These are phyloP conservation scores for Cenchrus fungigraminus DNA, from an alignment of 176 grass and related monocot genomes.

Conservation along the genomic window DNA sequence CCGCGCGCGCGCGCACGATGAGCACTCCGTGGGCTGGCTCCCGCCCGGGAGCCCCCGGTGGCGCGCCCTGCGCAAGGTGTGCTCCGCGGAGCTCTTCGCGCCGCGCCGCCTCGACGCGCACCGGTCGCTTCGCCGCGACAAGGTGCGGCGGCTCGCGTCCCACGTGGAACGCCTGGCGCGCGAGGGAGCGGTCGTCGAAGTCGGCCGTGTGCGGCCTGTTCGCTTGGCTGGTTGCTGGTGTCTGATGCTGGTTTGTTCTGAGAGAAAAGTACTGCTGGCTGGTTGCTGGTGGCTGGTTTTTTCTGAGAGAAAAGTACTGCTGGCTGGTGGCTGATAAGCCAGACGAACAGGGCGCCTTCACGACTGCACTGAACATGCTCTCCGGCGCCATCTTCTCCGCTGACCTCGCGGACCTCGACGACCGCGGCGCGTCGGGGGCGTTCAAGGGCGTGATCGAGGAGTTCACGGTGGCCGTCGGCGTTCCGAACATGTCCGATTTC, in stretches of 20 bases:
- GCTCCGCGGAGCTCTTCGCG: conserved; percentile 51
- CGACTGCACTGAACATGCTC: conserved; percentile 44
- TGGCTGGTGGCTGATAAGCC: too few species aligned
- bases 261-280: too few species aligned
- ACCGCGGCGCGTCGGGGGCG: conserved; percentile 27
- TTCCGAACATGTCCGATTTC: conserved; percentile 58
- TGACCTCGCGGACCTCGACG: conserved; percentile 44
- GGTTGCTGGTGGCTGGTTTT: too few species aligned
- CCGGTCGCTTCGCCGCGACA: conserved; percentile 33
- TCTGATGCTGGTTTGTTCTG: too few species aligned
- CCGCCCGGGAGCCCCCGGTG: conserved; percentile 21
- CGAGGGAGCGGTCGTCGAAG: conserved; percentile 12
- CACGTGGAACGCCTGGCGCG: conserved; percentile 5
- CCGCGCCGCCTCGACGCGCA: conserved; percentile 26
- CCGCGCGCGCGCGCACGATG: conserved; percentile 1
- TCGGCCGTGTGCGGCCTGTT: conserved; percentile 36
- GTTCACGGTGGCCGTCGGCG: conserved; percentile 9
- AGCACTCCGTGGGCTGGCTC: conserved; percentile 24
- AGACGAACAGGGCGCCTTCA: too few species aligned
- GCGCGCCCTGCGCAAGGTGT: conserved; percentile 47
- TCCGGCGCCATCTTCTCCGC: conserved; percentile 54
- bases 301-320: too few species aligned
- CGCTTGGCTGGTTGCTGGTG: too few species aligned
- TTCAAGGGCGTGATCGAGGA: conserved; percentile 41
- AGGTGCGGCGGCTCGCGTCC: conserved; percentile 23